A percentile compares a stretch with the other conserved stretches of the same genome.
phyloP scores from a whole-genome alignment of 352 stramenopile genomes.

The Peronospora tabacina region DNA sequence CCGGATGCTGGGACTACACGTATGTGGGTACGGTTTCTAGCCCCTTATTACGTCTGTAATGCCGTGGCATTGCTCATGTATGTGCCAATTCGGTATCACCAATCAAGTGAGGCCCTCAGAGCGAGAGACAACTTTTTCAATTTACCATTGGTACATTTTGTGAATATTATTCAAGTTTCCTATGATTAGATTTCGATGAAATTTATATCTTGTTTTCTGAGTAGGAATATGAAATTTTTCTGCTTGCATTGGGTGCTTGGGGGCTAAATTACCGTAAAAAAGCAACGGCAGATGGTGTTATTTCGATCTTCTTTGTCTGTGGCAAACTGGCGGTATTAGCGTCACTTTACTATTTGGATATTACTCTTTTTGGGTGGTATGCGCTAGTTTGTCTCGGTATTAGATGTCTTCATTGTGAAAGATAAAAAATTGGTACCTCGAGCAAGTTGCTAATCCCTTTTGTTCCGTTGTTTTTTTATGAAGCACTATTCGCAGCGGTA shows the following conservation, averaged over 20 bases:
- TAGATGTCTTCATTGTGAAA: not conserved
- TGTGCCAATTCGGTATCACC: slow-evolving; percentile 35
- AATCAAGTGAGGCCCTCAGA: slow-evolving; percentile 33
- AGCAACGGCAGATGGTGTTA: slow-evolving; percentile 51
- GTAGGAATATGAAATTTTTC: slow-evolving; percentile 65
- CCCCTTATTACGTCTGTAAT: slow-evolving; percentile 71
- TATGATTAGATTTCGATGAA: not conserved
- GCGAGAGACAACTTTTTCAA: slow-evolving; percentile 58
- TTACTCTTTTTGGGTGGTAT: slow-evolving; percentile 54
- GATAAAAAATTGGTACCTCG: not conserved
- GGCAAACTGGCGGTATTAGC: slow-evolving; percentile 53
- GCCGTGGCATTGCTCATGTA: slow-evolving; percentile 49
- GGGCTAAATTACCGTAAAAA: slow-evolving; percentile 75
- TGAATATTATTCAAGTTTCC: slow-evolving; percentile 5
- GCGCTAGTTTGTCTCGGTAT: slow-evolving; percentile 50
- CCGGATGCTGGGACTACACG: slow-evolving; percentile 2
- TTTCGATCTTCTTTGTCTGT: slow-evolving; percentile 66
- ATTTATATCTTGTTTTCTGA: not conserved
- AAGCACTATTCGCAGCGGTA: slow-evolving; percentile 57
- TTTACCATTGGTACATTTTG: slow-evolving; percentile 37
- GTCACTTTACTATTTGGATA: slow-evolving; percentile 62
- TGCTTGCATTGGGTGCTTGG: slow-evolving; percentile 47
- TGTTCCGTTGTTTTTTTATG: slow-evolving; percentile 2
- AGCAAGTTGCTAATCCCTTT: not conserved
- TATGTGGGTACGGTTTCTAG: slow-evolving; percentile 46